Evolutionary conservation across 345 rosid species (phyloP).

Genomic region (Murraya koenigii): DNA sequence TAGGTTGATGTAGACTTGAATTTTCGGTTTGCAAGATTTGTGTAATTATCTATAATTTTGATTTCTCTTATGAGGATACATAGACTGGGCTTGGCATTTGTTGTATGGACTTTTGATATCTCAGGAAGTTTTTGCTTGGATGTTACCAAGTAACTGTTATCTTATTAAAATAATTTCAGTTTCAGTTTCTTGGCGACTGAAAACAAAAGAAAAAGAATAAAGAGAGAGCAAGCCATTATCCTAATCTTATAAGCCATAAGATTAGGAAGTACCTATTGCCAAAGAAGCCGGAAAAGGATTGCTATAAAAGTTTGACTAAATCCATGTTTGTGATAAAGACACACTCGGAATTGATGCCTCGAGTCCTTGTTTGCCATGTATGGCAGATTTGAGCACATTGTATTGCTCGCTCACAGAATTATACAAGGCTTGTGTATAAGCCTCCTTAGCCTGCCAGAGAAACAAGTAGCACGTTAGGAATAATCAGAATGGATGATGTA

Average conservation of each 20-base stretch:
- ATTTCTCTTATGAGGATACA: neutral
- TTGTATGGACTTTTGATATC: too few relatives aligned
- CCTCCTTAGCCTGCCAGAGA: constrained; percentile 66
- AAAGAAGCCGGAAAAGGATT: constrained; percentile 8
- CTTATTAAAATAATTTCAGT: neutral
- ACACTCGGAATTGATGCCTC: constrained; percentile 62
- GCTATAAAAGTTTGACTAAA: constrained; percentile 32
- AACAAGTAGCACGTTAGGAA: constrained; percentile 15
- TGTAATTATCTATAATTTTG: neutral
- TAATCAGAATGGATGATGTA: constrained; percentile 7
- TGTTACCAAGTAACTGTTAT: neutral
- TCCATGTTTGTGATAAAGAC: constrained; percentile 88
- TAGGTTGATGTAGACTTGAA: neutral
- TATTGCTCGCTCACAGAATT: constrained; percentile 65
- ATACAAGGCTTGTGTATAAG: constrained; percentile 48
- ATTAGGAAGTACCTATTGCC: constrained; percentile 18
- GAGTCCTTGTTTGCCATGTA: constrained; percentile 57
- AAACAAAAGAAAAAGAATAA: neutral
- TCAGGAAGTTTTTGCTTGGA: neutral
- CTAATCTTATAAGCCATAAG: neutral
- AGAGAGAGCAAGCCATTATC: neutral
- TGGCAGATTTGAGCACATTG: constrained; percentile 63
- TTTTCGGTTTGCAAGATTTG: neutral
- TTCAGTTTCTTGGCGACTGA: neutral
- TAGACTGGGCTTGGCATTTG: neutral